Evolutionary conservation across 345 rosid species (phyloP).

Genomic region (Rhodamnia argentea): DNA sequence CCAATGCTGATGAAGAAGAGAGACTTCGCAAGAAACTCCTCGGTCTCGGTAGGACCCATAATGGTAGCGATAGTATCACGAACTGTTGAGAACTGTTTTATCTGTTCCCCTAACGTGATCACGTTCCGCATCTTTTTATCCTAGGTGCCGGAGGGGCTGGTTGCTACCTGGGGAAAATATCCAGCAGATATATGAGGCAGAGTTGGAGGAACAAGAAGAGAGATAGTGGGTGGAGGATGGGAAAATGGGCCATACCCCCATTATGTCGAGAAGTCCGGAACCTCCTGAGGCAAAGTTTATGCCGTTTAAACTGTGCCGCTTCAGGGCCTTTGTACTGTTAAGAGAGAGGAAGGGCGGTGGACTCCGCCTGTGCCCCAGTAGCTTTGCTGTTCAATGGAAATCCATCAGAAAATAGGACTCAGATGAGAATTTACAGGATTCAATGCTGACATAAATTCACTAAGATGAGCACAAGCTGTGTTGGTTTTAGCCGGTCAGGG

Average conservation of each 20-base stretch:
- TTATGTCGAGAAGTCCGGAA: slow-evolving; percentile 28
- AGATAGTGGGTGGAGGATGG: background rate
- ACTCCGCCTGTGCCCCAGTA: slow-evolving; percentile 34
- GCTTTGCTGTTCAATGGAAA: slow-evolving; percentile 14
- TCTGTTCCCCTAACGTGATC: slow-evolving; percentile 25
- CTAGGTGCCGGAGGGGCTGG: background rate
- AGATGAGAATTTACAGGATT: background rate
- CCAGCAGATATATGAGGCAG: background rate
- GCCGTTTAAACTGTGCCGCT: slow-evolving; percentile 20
- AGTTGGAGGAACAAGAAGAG: background rate
- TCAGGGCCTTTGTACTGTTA: slow-evolving; percentile 8
- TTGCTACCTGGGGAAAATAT: background rate
- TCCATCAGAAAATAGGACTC: background rate
- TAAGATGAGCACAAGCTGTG: background rate
- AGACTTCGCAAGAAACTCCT: slow-evolving; percentile 16
- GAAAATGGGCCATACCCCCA: slow-evolving; percentile 6
- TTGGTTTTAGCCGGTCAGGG: background rate
- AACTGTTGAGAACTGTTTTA: slow-evolving; percentile 16
- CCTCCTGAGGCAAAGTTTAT: slow-evolving; percentile 52
- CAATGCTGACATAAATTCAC: background rate
- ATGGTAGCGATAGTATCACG: slow-evolving; percentile 2
- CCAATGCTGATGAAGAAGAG: slow-evolving; percentile 47
- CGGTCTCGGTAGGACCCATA: slow-evolving; percentile 12
- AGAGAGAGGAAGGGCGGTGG: slow-evolving; percentile 30
- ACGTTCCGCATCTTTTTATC: slow-evolving; percentile 3